These are phyloP conservation scores for Termitomyces sp. DNA, from an alignment of 768 basidiomycete species.

Conservation along the genomic window DNA sequence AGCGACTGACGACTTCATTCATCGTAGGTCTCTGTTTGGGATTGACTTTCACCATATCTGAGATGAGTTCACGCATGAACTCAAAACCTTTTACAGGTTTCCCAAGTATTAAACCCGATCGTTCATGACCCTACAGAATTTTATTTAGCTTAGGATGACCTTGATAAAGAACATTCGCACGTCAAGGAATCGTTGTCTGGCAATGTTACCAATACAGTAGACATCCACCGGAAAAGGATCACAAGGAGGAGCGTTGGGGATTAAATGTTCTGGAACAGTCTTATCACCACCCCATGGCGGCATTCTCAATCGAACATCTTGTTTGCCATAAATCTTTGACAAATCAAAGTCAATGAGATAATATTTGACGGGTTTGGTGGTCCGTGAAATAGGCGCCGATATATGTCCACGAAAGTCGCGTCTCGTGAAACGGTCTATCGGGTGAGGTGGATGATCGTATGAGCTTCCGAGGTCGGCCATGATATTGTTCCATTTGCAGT, in stretches of 20 bases:
- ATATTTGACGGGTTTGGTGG: conserved; percentile 11
- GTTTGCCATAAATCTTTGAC: conserved; percentile 21
- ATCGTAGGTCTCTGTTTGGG: conserved; percentile 33
- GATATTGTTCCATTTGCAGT: conserved; percentile 25
- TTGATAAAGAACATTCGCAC: not conserved
- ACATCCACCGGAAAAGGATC: conserved; percentile 34
- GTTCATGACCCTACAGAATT: not conserved
- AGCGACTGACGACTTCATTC: conserved; percentile 30
- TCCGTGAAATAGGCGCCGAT: conserved; percentile 15
- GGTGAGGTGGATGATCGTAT: conserved; percentile 22
- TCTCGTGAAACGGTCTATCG: conserved; percentile 10
- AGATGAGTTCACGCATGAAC: conserved; percentile 27
- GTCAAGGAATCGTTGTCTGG: conserved; percentile 16
- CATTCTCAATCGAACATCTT: conserved; percentile 20
- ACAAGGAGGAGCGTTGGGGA: conserved; percentile 17
- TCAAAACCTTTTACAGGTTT: conserved; percentile 21
- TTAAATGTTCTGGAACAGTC: conserved; percentile 27
- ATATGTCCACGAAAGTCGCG: conserved; percentile 14
- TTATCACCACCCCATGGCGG: conserved; percentile 25
- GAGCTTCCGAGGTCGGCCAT: conserved; percentile 24
- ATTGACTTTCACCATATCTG: conserved; percentile 33
- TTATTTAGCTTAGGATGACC: not conserved
- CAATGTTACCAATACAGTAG: conserved; percentile 32
- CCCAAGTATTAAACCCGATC: not conserved
- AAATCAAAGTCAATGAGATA: no score